Evolutionary conservation across 192 early-diverging fungal genomes (phyloP), one percentile per base, ranked within the genome.

Genomic region (Allomyces javanicus): DNA sequence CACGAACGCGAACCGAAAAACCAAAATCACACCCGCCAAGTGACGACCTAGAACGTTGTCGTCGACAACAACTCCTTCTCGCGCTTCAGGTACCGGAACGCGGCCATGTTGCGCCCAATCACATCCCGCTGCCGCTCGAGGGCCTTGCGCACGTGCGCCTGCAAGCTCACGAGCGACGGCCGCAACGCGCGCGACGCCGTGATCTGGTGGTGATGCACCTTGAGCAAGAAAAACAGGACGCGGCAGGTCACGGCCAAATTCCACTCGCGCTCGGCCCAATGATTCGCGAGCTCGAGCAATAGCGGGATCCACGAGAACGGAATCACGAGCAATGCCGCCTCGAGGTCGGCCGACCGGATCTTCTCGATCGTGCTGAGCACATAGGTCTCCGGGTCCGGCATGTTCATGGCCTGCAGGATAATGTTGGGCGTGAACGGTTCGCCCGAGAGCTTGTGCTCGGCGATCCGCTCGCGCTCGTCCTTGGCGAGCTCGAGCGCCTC

Each of bases 401-500:
- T 75, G 63, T 86, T 83, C 64, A 82, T 76, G 25, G 78, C 82
- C 6, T 81, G 43, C 25, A 93, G 70, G 43, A 87, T 82, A 25
- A 90, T 84, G 66, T 81, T 82, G 14, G 76, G 50, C 50, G 12
- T n/a, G 7, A 40, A 40, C 1, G 50, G 50, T 6, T 58, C 50
- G 17, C 50, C 50, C 3, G 50, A 14, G 50, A n/a, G 17, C 12
- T 21, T 14, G 62, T 73, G 74, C 62, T 64, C 40, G 23, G 72
- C 74, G 45, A 68, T 44, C 24, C 67, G 72, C 24, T 65, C 72
- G 40, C 80, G 82, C 68, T 96, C 92, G 66, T 88, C 83, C 68
- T 92, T 89, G 66, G 85, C 93, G 33, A 96, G 74, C 50, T 94
- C 88, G 62, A 99, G 76, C 10, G 96, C 92, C 68, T 94, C 93